phyloP scores from a whole-genome alignment of 768 basidiomycete genomes.

The Mycena albidolilacea region DNA sequence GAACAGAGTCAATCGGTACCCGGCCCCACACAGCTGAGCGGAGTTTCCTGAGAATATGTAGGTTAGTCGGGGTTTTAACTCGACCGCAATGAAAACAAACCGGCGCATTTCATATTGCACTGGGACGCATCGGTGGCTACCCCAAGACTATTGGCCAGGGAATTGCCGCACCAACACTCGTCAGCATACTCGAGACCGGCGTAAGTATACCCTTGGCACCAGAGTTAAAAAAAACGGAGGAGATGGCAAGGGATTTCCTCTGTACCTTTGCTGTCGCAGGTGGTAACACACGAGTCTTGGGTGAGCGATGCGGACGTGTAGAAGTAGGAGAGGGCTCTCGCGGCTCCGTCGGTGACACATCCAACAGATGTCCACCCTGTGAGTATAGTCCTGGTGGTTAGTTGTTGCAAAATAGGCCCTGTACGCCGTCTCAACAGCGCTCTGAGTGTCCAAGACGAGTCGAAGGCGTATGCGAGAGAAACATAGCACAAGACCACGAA shows the following conservation, averaged over 20 bases:
- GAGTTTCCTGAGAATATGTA: conserved; percentile 18
- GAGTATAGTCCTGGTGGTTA: conserved; percentile 1
- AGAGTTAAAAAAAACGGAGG: neutral
- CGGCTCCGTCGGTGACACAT: conserved; percentile 20
- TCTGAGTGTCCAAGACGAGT: conserved; percentile 12
- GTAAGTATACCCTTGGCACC: conserved; percentile 13
- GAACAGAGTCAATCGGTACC: conserved; percentile 13
- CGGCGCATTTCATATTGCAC: conserved; percentile 24
- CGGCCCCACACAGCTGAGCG: conserved; percentile 5
- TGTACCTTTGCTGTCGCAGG: conserved; percentile 21
- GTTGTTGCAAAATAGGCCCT: neutral
- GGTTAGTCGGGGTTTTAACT: neutral
- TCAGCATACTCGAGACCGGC: conserved; percentile 3
- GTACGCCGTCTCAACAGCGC: conserved; percentile 1
- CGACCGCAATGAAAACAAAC: neutral
- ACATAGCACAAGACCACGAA: neutral
- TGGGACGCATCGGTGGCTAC: conserved; percentile 2
- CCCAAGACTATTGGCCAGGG: conserved; percentile 20
- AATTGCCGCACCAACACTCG: conserved; percentile 28
- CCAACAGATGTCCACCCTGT: conserved; percentile 28
- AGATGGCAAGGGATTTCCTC: neutral
- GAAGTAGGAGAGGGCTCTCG: conserved; percentile 23
- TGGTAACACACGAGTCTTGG: conserved; percentile 23
- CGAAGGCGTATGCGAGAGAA: conserved; percentile 16
- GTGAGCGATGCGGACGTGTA: conserved; percentile 22